Percentiles rank a stretch among this genome's conserved stretches.
These are phyloP conservation scores for Byssothecium circinans DNA, from an alignment of 2,329 filamentous ascomycete species.

Conservation along the genomic window DNA sequence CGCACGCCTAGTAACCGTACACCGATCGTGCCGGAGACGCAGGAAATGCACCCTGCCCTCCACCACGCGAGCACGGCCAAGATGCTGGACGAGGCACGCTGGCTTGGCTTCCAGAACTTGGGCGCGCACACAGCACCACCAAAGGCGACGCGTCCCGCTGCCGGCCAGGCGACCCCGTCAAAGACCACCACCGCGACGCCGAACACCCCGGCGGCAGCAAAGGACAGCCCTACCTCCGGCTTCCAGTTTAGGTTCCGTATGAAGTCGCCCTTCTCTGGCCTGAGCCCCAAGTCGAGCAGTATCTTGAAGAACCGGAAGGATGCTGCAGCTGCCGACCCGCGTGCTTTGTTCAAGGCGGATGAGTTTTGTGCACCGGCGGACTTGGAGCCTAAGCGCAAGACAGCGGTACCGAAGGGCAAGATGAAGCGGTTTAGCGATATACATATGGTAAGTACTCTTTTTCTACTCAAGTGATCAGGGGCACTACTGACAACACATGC, in stretches of 20 bases:
- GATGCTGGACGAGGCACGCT: slow-evolving; percentile 75
- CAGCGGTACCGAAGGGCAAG: slow-evolving; percentile 79
- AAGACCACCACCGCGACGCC: slow-evolving; percentile 46
- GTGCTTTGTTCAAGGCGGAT: slow-evolving; percentile 35
- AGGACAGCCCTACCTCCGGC: slow-evolving; percentile 49
- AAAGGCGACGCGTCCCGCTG: slow-evolving; percentile 44
- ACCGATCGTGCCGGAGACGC: slow-evolving; percentile 68
- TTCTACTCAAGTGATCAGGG: neutral
- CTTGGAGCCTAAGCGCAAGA: slow-evolving; percentile 61
- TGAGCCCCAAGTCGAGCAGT: slow-evolving; percentile 62
- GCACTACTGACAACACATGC: neutral
- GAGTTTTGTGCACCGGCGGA: slow-evolving; percentile 44
- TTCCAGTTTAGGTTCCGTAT: slow-evolving; percentile 65
- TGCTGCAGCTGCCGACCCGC: slow-evolving; percentile 52
- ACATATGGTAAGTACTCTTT: slow-evolving; percentile 60
- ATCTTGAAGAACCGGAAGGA: slow-evolving; percentile 68
- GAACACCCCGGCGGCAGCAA: slow-evolving; percentile 19
- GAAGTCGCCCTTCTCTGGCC: slow-evolving; percentile 55
- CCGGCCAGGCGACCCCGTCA: slow-evolving; percentile 64
- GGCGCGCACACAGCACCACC: slow-evolving; percentile 57
- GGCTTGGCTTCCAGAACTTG: slow-evolving; percentile 75
- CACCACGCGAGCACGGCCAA: slow-evolving; percentile 74
- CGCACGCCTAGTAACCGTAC: slow-evolving; percentile 63
- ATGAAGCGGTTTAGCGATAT: slow-evolving; percentile 78
- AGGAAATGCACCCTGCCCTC: slow-evolving; percentile 91